Percentiles rank a stretch among this genome's conserved stretches.
phyloP scores from a whole-genome alignment of 768 basidiomycete species.

The Porpolomopsis calyptriformis region DNA sequence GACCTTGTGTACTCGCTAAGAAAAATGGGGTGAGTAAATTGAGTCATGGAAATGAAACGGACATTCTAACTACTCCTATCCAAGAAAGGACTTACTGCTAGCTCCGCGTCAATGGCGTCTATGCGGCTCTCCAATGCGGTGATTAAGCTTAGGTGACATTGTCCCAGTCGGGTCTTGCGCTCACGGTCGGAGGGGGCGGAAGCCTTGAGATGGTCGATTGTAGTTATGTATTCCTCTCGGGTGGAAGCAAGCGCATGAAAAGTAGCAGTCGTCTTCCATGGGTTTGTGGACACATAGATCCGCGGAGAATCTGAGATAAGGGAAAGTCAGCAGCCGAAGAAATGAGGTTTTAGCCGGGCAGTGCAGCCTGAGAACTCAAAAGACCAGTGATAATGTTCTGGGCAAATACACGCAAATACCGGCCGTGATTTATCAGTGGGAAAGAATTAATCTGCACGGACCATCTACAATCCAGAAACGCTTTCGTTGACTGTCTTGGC shows the following conservation, averaged over 20 bases:
- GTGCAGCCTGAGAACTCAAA: slow-evolving; percentile 32
- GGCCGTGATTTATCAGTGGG: slow-evolving; percentile 16
- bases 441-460: slow-evolving; percentile 46
- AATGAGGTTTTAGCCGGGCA: slow-evolving; percentile 14
- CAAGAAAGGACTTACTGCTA: slow-evolving; percentile 67
- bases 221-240: slow-evolving; percentile 57
- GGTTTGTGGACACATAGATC: slow-evolving; percentile 76
- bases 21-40: slow-evolving; percentile 12
- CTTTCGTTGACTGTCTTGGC: slow-evolving; percentile 64
- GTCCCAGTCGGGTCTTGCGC: slow-evolving; percentile 46
- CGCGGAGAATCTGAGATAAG: slow-evolving; percentile 65
- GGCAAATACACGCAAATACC: slow-evolving; percentile 72
- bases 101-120: slow-evolving; percentile 56
- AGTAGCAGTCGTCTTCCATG: slow-evolving; percentile 78
- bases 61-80: too few species aligned
- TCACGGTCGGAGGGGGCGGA: slow-evolving; percentile 36
- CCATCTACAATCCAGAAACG: slow-evolving; percentile 86
- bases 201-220: slow-evolving; percentile 52
- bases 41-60: slow-evolving; percentile 17
- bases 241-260: slow-evolving; percentile 65
- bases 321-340: slow-evolving; percentile 9
- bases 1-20: slow-evolving; percentile 60
- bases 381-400: slow-evolving; percentile 32
- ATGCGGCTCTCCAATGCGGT: slow-evolving; percentile 52
- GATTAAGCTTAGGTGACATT: slow-evolving; percentile 52